Evolutionary conservation across 2,329 filamentous ascomycete genomes (phyloP), one percentile per base, ranked within the genome.

Genomic region (Talaromyces sp.): DNA sequence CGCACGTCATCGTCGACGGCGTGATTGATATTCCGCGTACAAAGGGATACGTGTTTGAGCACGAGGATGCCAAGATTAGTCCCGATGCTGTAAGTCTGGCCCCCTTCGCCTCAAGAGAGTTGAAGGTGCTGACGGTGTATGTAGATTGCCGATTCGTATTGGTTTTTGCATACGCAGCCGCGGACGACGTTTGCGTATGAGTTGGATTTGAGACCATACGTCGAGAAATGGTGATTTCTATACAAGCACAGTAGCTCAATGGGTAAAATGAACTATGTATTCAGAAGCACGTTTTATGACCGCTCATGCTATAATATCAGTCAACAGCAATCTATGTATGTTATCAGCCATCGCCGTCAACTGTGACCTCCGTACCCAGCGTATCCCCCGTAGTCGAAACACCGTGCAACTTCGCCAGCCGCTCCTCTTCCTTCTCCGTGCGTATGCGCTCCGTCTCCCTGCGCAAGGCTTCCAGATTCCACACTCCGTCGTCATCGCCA

Each of bases 91-190:
- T 92, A 75, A 80, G 88, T 82, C 3, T 37, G 5, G 3, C 5
- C 55, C 12, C 33, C 62, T 7, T 52, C 39, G 28, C 14, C 33
- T 40, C 18, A 3, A 3, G 28, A 18, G 33, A 21, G 8, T 23
- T 35, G 12, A 46, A 37, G 18, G 21, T 39, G 35, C 58, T 55
- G 18, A 54, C 21, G 14, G 11, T 55, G 14, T 61, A 93, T 55
- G 14, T 61, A 93, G 87, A 96, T 96, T 80, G 92, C 92, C 11
- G 91, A 96, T 67, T 84, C 86, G 11, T 96, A 96, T 71, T 96
- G 91, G 91, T 81, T 88, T 72, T 73, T 96, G 70, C 92, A 96
- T 71, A 89, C 87, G 0, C 92, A 96, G 79, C 89, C 88, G 35
- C 83, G 85, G 68, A 91, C 89, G 5, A 86, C 86, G 1, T 96